Conservation (phyloP, 2,329 filamentous ascomycete species). For the Sclerotinia trifoliorum region DNA sequence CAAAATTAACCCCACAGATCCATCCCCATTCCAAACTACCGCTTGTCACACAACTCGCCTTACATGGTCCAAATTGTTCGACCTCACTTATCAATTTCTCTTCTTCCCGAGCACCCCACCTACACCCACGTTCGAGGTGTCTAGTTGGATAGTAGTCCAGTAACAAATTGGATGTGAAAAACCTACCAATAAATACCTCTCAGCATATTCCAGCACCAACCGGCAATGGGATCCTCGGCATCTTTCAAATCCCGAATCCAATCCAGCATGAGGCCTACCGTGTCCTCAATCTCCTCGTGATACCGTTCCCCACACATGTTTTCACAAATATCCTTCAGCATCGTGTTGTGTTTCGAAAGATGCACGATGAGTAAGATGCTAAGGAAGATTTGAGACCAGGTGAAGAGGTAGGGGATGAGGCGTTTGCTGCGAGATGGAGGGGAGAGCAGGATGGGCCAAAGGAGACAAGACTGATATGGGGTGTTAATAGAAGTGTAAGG, state of each 20-base stretch:
- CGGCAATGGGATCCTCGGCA: constrained; percentile 52
- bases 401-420: constrained; percentile 57
- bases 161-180: background rate
- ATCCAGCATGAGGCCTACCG: constrained; percentile 53
- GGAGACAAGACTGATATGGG: constrained; percentile 47
- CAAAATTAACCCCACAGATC: background rate
- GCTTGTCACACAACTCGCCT: background rate
- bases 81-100: background rate
- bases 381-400: constrained; percentile 62
- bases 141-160: no score
- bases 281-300: constrained; percentile 51
- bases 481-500: constrained; percentile 13
- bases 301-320: constrained; percentile 50
- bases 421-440: constrained; percentile 57
- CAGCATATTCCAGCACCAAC: constrained; percentile 46
- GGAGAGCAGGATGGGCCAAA: constrained; percentile 60
- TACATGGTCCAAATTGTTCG: background rate
- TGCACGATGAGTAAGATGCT: constrained; percentile 57
- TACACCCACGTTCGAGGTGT: background rate
- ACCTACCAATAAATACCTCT: constrained; percentile 32
- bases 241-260: constrained; percentile 57
- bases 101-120: background rate
- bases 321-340: constrained; percentile 50
- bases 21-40: background rate
- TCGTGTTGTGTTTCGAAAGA: constrained; percentile 51